Evolutionary conservation across 2,329 filamentous ascomycete species (phyloP), one percentile per base, ranked within the genome.

Genomic region (Beauveria sp.): DNA sequence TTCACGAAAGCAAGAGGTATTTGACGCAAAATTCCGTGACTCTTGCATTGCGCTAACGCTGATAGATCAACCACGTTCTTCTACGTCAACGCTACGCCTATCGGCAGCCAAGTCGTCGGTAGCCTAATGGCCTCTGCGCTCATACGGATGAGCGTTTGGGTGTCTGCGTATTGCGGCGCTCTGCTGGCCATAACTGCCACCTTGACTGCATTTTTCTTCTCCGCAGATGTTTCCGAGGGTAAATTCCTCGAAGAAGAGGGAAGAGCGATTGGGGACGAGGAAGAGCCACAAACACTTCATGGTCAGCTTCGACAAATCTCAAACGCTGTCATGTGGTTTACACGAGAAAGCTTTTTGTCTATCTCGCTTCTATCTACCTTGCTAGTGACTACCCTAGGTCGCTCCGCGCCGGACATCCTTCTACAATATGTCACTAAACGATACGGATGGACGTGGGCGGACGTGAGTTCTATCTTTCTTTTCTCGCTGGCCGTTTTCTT

Each of bases 381-480:
- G 22, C 28, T 64, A 1, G 30, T 58, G 30, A 62, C 62, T 10
- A 62, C 60, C 2, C 56, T 67, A n/a, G 43, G 59, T 8, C 52
- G 54, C 5, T 61, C 50, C 14, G 61, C 60, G 18, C 61, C 61
- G 8, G 61, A 63, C 26, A 58, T 66, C 24, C 43, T 65, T 22
- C 48, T 66, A 8, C 62, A 63, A 12, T 63, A 63, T 26, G 57
- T 64, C 26, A 65, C 62, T 7, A 65, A 62, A 30, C 52, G 60
- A 43, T 64, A 53, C 40, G 55, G 40, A n/a, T 66, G 62, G 62
- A 62, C 52, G 48, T 67, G 48, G 65, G 62, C 51, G 41, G 26
- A 63, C 30, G 62, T 63, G 30, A 46, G 59, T 26, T 12, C 9
- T 26, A 5, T 58, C 16, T 8, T 28, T 48, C 20, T 14, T 47